Base-by-base conservation (phyloP, 1,284 basidiomycete genomes). In the Retiboletus flavoniger region DNA sequence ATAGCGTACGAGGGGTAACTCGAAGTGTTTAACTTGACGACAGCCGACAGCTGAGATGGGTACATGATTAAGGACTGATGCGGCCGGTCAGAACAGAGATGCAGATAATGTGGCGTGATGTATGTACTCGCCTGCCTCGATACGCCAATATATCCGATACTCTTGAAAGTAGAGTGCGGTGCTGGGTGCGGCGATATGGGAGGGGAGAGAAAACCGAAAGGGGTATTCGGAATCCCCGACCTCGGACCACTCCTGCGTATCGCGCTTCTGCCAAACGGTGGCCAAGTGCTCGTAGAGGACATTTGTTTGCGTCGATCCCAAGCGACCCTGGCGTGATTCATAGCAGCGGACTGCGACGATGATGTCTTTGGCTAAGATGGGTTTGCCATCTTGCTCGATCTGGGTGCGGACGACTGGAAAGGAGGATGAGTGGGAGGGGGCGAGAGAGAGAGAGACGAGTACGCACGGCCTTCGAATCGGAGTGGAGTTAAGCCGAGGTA, bases 401-500 rank as follows among this genome's bases (percentile, higher is more conserved):
- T 76, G 80, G 44, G 86, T 89, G 60, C 81, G 77, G 40, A 93
- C 83, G 64, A 84, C 81, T 86, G 65, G 35, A 50, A 26, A 32
- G 49, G 48, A 11, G 53, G 34, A 16, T 53, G 51, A 57, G 57
- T 29, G 35, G 36, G 13, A 26, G 26, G 42, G 45, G 53, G 49
- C 41, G 54, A 46, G 39, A 42, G 36, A 43, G 24, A 40, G 50
- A 56, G 50, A 54, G 45, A 54, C 16, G 53, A 53, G 47, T 35
- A 79, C 83, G 62, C 61, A 85, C 86, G 71, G 71, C 91, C 91
- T 70, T 90, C 84, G 61, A 92, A 79, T 62, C 80, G 81, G 72
- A 93, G 76, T 60, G 88, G 84, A 36, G 88, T 89, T 66, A 93
- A 79, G 60, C 88, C 91, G 59, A 93, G 83, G 72, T 84, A 87